Percentiles rank a stretch among this genome's conserved stretches.
These are phyloP conservation scores for Malassezia globosa DNA, from an alignment of 1,284 basidiomycete genomes.

Conservation along the genomic window DNA sequence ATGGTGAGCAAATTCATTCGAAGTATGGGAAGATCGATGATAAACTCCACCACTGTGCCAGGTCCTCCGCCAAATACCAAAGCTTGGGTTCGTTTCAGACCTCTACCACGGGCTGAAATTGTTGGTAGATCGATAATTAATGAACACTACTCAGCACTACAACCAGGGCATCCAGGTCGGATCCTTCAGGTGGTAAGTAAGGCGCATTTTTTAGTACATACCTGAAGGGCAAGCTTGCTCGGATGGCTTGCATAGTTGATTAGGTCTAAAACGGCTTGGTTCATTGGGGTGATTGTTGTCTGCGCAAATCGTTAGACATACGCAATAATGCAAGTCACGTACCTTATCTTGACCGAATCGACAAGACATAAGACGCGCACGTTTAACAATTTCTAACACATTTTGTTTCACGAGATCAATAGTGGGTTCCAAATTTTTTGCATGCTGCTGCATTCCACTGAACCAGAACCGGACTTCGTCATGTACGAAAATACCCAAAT, in stretches of 20 bases:
- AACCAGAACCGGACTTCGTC: constrained; percentile 78
- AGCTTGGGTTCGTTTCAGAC: too few relatives aligned
- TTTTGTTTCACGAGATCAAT: constrained; percentile 63
- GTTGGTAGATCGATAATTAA: too few relatives aligned
- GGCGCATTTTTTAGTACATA: too few relatives aligned
- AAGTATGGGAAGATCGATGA: too few relatives aligned
- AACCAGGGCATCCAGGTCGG: constrained; percentile 24
- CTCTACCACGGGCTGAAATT: too few relatives aligned
- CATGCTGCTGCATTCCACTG: constrained; percentile 31
- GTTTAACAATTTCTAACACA: constrained; percentile 69
- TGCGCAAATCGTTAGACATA: neutral
- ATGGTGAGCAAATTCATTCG: too few relatives aligned
- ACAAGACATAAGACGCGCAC: constrained; percentile 73
- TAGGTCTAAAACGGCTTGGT: constrained; percentile 72
- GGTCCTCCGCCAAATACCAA: too few relatives aligned
- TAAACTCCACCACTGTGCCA: too few relatives aligned
- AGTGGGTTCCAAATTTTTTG: constrained; percentile 38
- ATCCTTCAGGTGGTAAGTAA: too few relatives aligned
- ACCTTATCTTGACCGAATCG: constrained; percentile 69
- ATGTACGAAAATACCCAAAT: constrained; percentile 75
- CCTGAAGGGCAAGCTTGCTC: constrained; percentile 53
- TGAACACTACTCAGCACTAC: too few relatives aligned
- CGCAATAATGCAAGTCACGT: constrained; percentile 47
- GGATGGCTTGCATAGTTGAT: constrained; percentile 57
- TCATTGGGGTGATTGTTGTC: constrained; percentile 28